Base-by-base conservation (phyloP, 306 rosid species). In the Rosa persica region DNA sequence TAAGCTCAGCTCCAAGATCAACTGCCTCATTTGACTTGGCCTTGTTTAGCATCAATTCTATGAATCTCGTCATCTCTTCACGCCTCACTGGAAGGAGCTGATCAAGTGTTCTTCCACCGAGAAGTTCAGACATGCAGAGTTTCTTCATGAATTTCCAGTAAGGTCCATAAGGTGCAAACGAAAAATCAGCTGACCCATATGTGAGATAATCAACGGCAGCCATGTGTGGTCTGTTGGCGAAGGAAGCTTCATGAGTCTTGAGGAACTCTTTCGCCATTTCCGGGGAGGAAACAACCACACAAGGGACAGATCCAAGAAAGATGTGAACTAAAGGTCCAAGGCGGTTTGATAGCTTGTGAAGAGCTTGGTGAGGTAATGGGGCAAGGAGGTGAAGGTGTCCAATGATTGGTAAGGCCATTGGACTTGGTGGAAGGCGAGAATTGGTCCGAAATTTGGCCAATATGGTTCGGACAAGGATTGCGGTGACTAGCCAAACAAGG, bases 101-200 rank as follows among this genome's bases (percentile, higher is more conserved):
- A n/a, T 85, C 83, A 0, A 89, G 88, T 1, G 81, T 87, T 6
- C 79, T 61, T 2, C 85, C 76, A 6, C 90, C 90, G 1, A 92
- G 93, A 76, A 92, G 89, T 79, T 86, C 86, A 2, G 94, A 86
- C 82, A 89, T 78, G 72, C 89, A 86, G 0, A 88, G 60, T 54
- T 81, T 88, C 81, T 82, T 89, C 86, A 85, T 76, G 89, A 92
- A 85, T 84, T 83, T 88, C 92, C 92, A 89, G 6, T 67, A 83
- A 1, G 74, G 84, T 51, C 90, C 91, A 61, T 80, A 80, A 2
- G 87, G 88, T 0, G 86, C 89, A 22, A 84, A 80, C 11, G 82
- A n/a, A 71, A 87, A 87, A 66, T 76, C 83, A 49, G 82, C 81
- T 40, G 82, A 76, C 7, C 84, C 88, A 8, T 83, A 84, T 8